Evolutionary conservation across 192 early-diverging fungal species (phyloP), one percentile per base, ranked within the genome.

Genomic region (Gryganskiella cystojenkinii): DNA sequence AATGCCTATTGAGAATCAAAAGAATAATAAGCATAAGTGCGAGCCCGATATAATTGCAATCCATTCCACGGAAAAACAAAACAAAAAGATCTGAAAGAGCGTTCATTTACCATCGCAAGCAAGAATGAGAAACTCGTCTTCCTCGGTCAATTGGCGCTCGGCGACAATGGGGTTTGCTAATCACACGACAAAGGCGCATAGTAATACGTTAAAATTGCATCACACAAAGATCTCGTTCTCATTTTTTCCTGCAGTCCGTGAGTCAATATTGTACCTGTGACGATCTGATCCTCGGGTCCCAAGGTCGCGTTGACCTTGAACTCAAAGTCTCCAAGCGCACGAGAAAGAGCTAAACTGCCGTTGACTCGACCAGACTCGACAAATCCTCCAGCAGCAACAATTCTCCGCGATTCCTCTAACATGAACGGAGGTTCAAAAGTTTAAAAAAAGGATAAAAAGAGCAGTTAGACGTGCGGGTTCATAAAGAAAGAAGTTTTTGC

Each of bases 311-410:
- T 95, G 79, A 92, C 88, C 86, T 99, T 99, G 84, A 99, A 99
- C 83, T 98, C 98, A 85, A 96, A 98, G 73, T 99, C 98, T 33
- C 98, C 98, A 64, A 99, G 86, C 2, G 98, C 98, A 47, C 98
- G 92, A 52, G 96, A 98, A 22, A 99, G 86, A 28, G 98, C 98
- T 43, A 99, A 85, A 80, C 97, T 86, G 90, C 98, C 98, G 83
- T 99, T 99, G 47, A 99, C 98, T 61, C 98, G 91, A 1, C 96
- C 96, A 87, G 93, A 98, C 80, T 99, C 97, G 27, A 99, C 96
- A 86, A 97, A 99, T 9, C 97, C 97, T 57, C 98, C 98, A 35
- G 93, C 97, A 4, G 86, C 87, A 46, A 82, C 82, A 71, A 99
- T 99, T 67, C 98, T 92, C 52, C 88, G 71, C 22, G 88, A 86